Evolutionary conservation across 2,329 filamentous ascomycete species (phyloP), one percentile per base, ranked within the genome.

Genomic region (Aspergillus ochraceus): DNA sequence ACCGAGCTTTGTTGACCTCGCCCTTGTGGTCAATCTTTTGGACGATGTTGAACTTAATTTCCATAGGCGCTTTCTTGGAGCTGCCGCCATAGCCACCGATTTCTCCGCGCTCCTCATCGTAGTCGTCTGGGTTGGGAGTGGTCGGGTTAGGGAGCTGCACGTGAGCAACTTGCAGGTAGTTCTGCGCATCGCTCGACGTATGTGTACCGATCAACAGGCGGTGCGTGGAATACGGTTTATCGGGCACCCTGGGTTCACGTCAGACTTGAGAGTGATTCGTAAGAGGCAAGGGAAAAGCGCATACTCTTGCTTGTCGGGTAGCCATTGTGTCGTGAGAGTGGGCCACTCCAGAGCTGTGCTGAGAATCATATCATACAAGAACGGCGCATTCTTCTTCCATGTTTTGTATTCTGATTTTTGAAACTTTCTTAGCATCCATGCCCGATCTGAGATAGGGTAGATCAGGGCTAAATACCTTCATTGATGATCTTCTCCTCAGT

Each of bases 311-410:
- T 94, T 90, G 76, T 99, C 95, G 22, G 96, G 95, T 68, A 99
- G 90, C 96, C 96, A 99, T 81, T 99, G 95, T 2, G 93, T 93
- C 26, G 95, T 98, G 63, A 99, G 86, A 3, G 95, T 97, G 14
- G 95, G 95, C 95, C 95, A 99, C 73, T 97, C 93, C 59, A 99
- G 83, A 46, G 96, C 96, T 65, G 92, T 96, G 70, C 92, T 93
- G 64, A 98, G 84, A 66, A 99, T 95, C 87, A 97, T 91, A 76
- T 99, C 95, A 77, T 99, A 99, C 69, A 99, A 89, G 74, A 98
- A 98, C 3, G 95, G 93, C 66, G 91, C 92, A 79, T 99, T 99
- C 83, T 99, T 99, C 84, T 99, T 99, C 95, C 95, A 99, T 66
- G 94, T 97, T 78, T 99, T 99, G 86, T 99, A 99, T 77, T 99